Conservation (phyloP, 1,139 yeast genomes). For the Casaregolazyma suthepensis region DNA sequence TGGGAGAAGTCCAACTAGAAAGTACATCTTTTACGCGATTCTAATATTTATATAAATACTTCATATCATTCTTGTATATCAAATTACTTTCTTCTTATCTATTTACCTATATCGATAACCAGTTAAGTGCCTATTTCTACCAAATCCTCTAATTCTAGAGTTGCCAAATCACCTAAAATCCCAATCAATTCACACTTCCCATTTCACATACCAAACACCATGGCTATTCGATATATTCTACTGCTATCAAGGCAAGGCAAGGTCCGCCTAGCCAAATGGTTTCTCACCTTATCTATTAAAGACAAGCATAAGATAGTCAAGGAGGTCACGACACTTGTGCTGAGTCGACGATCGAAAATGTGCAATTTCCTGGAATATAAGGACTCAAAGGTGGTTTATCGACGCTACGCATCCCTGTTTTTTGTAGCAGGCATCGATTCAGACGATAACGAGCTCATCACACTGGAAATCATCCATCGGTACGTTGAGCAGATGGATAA, state of each 20-base stretch:
- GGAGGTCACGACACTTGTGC: constrained; percentile 79
- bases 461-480: constrained; percentile 82
- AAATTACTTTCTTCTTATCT: no score
- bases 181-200: not conserved
- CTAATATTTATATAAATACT: no score
- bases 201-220: constrained; percentile 21
- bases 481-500: constrained; percentile 97
- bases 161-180: no score
- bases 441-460: constrained; percentile 79
- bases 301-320: constrained; percentile 79
- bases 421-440: constrained; percentile 81
- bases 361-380: constrained; percentile 91
- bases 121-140: no score
- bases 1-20: no score
- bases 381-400: constrained; percentile 80
- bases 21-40: no score
- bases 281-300: constrained; percentile 68
- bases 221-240: constrained; percentile 73
- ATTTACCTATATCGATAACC: no score
- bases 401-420: constrained; percentile 88
- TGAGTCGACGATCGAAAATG: constrained; percentile 87
- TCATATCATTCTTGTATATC: no score
- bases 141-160: no score
- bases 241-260: constrained; percentile 92
- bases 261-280: constrained; percentile 91